These are phyloP conservation scores for Plicaturopsis crispa DNA, from an alignment of 768 basidiomycete species.

Conservation along the genomic window DNA sequence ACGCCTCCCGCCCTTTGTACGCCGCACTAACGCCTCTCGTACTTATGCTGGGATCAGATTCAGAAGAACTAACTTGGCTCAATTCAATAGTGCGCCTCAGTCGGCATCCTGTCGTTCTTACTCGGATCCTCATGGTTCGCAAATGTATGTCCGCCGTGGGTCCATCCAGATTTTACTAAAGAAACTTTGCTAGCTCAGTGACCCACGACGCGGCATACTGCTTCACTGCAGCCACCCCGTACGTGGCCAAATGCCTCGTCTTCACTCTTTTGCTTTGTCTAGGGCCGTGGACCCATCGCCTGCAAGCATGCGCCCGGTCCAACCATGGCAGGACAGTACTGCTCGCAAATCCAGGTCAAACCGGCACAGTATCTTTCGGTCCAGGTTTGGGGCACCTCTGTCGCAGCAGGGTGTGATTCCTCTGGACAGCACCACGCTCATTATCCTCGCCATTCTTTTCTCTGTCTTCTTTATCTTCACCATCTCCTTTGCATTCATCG, in stretches of 20 bases:
- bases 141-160: too few species aligned
- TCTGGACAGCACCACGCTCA: conserved; percentile 5
- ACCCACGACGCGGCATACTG: not conserved
- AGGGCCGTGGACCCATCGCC: not conserved
- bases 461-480: conserved; percentile 42
- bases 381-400: too few species aligned
- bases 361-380: not conserved
- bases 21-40: too few species aligned
- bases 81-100: too few species aligned
- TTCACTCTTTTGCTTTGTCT: not conserved
- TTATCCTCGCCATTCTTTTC: conserved; percentile 30
- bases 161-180: too few species aligned
- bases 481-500: conserved; percentile 42
- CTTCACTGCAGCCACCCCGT: not conserved
- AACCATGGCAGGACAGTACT: not conserved
- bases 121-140: too few species aligned
- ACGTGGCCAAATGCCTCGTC: not conserved
- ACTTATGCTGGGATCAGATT: too few species aligned
- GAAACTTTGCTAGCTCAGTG: not conserved
- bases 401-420: not conserved
- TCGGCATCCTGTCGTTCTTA: too few species aligned
- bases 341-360: not conserved
- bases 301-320: not conserved
- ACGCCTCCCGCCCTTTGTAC: too few species aligned
- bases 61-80: too few species aligned